Evolutionary conservation across 2,329 filamentous ascomycete genomes (phyloP).

Genomic region (Penicillium sp.): DNA sequence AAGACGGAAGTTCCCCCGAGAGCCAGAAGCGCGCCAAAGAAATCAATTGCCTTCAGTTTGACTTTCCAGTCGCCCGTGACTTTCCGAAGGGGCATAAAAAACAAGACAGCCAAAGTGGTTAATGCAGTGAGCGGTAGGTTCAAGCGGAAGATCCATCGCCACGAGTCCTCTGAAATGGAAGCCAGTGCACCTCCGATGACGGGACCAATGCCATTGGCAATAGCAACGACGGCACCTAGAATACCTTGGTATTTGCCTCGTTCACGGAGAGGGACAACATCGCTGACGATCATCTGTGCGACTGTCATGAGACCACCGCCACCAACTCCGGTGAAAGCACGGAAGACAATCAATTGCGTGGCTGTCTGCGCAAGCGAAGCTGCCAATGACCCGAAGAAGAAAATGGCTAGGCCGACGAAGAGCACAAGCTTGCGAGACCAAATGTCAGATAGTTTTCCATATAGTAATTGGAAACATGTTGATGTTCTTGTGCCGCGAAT

Average conservation of each 20-base stretch:
- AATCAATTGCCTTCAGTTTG: conserved; percentile 54
- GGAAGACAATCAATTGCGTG: conserved; percentile 59
- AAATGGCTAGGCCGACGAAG: conserved; percentile 52
- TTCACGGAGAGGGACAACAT: conserved; percentile 58
- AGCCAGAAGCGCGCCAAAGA: conserved; percentile 48
- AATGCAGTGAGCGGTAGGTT: conserved; percentile 54
- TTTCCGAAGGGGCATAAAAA: conserved; percentile 58
- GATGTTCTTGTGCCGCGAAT: conserved; percentile 58
- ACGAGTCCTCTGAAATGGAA: conserved; percentile 47
- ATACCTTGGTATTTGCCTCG: conserved; percentile 61
- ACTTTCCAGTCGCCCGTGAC: conserved; percentile 53
- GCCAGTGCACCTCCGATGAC: conserved; percentile 54
- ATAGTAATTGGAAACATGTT: conserved; percentile 63
- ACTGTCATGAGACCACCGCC: conserved; percentile 60
- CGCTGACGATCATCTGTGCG: conserved; percentile 61
- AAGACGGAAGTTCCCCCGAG: conserved; percentile 47
- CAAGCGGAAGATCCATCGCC: conserved; percentile 55
- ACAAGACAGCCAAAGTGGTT: conserved; percentile 49
- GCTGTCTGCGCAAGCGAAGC: conserved; percentile 58
- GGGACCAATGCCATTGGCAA: conserved; percentile 56
- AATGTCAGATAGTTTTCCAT: conserved; percentile 61
- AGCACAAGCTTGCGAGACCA: conserved; percentile 60
- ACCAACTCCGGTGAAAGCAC: conserved; percentile 59
- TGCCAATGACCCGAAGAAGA: conserved; percentile 57
- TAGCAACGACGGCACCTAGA: conserved; percentile 50